A percentile compares a stretch with the other conserved stretches of the same genome.
phyloP scores from a whole-genome alignment of 495 filamentous ascomycete species.

The Xylaria curta region DNA sequence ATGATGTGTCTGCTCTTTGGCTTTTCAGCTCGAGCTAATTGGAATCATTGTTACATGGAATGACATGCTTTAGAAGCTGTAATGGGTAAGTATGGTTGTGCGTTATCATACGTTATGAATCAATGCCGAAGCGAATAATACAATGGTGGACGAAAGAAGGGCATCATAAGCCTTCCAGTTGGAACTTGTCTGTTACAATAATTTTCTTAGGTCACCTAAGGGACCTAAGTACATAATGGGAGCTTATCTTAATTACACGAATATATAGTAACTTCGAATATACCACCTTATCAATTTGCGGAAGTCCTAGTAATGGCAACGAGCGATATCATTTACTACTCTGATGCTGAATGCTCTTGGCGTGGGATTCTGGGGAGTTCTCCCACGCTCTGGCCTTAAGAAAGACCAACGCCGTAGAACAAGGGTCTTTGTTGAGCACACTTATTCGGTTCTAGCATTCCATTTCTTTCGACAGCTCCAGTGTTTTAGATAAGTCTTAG shows the following conservation, averaged over 20 bases:
- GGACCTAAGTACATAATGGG: background rate
- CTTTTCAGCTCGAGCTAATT: background rate
- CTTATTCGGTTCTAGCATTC: background rate
- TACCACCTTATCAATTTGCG: background rate
- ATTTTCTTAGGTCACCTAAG: background rate
- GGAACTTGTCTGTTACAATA: background rate
- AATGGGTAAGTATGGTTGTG: background rate
- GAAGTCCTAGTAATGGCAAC: background rate
- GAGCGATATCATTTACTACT: background rate
- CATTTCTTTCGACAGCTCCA: background rate
- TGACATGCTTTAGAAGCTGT: background rate
- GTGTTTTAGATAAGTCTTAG: background rate
- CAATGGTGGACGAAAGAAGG: background rate
- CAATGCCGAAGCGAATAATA: background rate
- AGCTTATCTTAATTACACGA: background rate
- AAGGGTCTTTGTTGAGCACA: slow-evolving; percentile 7
- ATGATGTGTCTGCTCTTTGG: background rate
- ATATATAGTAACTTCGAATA: background rate
- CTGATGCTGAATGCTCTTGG: background rate
- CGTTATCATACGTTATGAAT: background rate
- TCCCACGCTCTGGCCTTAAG: too few species aligned
- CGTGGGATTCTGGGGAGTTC: background rate
- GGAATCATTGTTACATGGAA: background rate
- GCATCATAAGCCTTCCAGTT: background rate
- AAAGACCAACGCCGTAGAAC: too few species aligned